Conservation (phyloP, 2,329 filamentous ascomycete genomes). For the Dryadomyces quercivorus region DNA sequence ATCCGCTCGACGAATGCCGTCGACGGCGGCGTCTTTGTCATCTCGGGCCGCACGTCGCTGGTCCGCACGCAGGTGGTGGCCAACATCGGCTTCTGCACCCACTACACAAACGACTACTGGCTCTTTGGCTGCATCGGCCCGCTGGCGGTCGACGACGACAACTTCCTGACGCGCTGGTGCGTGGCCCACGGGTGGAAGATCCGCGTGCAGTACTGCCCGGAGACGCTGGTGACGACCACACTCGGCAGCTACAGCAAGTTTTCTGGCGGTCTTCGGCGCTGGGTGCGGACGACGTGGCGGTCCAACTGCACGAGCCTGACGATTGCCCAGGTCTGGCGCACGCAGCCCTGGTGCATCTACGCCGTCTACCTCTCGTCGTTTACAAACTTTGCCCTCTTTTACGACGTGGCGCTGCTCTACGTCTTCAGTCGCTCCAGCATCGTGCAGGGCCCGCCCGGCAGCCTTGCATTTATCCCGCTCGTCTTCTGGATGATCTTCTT, state of each 20-base stretch:
- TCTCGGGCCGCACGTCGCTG: conserved; percentile 41
- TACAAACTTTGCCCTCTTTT: conserved; percentile 42
- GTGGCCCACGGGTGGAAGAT: conserved; percentile 38
- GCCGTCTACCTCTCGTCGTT: conserved; percentile 42
- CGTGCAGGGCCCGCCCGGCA: conserved; percentile 1
- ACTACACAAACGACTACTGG: conserved; percentile 38
- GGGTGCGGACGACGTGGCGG: conserved; percentile 46
- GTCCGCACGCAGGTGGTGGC: conserved; percentile 38
- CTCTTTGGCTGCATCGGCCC: conserved; percentile 29
- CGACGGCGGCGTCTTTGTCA: conserved; percentile 46
- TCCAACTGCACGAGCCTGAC: conserved; percentile 38
- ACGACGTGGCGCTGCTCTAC: conserved; percentile 31
- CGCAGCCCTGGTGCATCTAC: conserved; percentile 40
- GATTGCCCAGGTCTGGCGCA: conserved; percentile 23
- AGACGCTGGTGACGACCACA: conserved; percentile 37
- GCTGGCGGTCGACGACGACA: conserved; percentile 47
- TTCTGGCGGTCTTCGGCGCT: conserved; percentile 38
- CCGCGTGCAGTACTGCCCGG: conserved; percentile 37
- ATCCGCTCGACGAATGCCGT: conserved; percentile 41
- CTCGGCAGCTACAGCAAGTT: conserved; percentile 36
- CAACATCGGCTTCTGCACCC: conserved; percentile 25
- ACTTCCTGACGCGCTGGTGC: conserved; percentile 44
- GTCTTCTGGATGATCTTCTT: conserved; percentile 36
- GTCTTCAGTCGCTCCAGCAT: conserved; percentile 13
- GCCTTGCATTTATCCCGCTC: conserved; percentile 8